These are phyloP conservation scores for Colletotrichum lupini DNA, from an alignment of 2,329 filamentous ascomycete genomes.

Conservation along the genomic window DNA sequence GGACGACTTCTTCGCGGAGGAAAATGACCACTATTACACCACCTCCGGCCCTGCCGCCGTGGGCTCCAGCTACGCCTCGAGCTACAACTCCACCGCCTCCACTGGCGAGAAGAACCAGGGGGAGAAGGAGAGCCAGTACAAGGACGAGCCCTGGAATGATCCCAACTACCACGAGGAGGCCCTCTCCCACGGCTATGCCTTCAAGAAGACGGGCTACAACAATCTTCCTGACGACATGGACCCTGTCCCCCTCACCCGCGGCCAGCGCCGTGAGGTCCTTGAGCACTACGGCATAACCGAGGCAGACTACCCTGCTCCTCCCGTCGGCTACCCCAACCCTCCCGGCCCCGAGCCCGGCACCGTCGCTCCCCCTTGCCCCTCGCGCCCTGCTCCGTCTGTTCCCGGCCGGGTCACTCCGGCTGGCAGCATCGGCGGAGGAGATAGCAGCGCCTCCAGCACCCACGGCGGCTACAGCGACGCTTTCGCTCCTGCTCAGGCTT, in stretches of 20 bases:
- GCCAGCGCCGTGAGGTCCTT: constrained; percentile 20
- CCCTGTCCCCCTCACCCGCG: constrained; percentile 14
- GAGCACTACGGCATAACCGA: constrained; percentile 13
- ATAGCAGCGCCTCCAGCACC: neutral
- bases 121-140: neutral
- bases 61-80: neutral
- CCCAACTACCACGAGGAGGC: constrained; percentile 21
- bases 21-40: constrained; percentile 14
- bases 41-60: neutral
- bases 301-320: constrained; percentile 23
- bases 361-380: constrained; percentile 20
- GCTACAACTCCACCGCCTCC: neutral
- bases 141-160: constrained; percentile 19
- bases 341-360: constrained; percentile 6
- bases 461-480: neutral
- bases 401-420: neutral
- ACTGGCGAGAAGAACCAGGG: neutral
- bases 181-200: constrained; percentile 24
- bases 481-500: neutral
- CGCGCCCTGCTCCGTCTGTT: constrained; percentile 1
- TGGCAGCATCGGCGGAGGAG: neutral
- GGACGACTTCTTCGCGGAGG: constrained; percentile 27
- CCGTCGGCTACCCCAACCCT: constrained; percentile 17
- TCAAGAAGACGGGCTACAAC: constrained; percentile 10
- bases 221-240: constrained; percentile 1